A percentile compares a stretch with the other conserved stretches of the same genome.
phyloP scores from a whole-genome alignment of 176 grass and related monocot species.

The Oryza coarctata region DNA sequence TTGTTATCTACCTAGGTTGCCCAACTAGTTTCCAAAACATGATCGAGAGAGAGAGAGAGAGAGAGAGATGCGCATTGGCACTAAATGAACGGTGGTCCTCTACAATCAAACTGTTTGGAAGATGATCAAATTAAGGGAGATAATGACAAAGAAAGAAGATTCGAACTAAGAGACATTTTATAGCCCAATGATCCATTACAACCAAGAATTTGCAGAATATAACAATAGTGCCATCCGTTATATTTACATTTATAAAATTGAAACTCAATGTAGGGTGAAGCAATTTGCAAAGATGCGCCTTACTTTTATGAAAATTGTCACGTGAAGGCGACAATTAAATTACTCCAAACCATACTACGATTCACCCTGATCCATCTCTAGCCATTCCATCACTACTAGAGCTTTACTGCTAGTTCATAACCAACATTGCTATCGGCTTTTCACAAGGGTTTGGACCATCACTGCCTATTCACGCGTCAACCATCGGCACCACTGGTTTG shows the following conservation, averaged over 20 bases:
- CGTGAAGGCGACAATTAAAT: no score
- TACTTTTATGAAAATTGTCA: no score
- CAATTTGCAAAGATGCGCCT: no score
- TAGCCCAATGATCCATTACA: background rate
- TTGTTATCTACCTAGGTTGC: background rate
- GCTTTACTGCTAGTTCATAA: no score
- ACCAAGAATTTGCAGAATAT: background rate
- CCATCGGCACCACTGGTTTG: no score
- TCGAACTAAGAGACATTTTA: background rate
- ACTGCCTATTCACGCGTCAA: no score
- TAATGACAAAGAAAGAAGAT: background rate
- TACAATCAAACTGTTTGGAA: conserved; percentile 12
- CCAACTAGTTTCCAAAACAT: background rate
- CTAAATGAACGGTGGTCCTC: background rate
- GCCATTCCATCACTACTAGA: no score
- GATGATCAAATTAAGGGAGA: background rate
- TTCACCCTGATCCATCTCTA: no score
- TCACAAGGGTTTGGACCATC: no score
- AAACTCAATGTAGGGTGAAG: no score
- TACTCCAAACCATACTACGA: no score
- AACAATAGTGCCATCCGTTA: background rate
- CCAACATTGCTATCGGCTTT: no score
- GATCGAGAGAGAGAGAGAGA: background rate
- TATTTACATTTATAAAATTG: background rate
- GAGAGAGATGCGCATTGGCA: background rate